Percentiles rank a stretch among this genome's conserved stretches.
phyloP scores from a whole-genome alignment of 106 monocot species.

The Narthecium ossifragum region DNA sequence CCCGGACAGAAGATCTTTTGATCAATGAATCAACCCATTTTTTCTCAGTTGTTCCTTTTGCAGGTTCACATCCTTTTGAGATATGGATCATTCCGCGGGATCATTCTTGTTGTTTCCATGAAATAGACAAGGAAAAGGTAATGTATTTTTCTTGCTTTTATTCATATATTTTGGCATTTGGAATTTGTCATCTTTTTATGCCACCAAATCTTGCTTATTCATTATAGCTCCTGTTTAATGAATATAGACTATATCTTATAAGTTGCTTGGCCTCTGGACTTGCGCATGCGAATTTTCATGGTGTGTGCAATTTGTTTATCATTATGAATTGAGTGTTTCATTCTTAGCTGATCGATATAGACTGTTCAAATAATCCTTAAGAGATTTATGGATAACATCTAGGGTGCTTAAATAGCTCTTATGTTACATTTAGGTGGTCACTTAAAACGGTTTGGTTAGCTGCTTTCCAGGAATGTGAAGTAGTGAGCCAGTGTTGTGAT shows the following conservation, averaged over 20 bases:
- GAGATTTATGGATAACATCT: too few relatives aligned
- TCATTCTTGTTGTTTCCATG: conserved; percentile 71
- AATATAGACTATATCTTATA: not conserved
- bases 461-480: too few relatives aligned
- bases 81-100: conserved; percentile 76
- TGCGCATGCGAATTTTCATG: too few relatives aligned
- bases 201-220: not conserved
- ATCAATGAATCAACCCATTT: conserved; percentile 60
- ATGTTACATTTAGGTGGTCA: too few relatives aligned
- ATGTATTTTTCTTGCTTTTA: not conserved
- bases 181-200: not conserved
- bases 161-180: not conserved
- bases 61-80: conserved; percentile 90
- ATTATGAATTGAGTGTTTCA: too few relatives aligned
- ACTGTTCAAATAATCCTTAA: too few relatives aligned
- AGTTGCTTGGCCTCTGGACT: too few relatives aligned
- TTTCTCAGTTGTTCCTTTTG: conserved; percentile 73
- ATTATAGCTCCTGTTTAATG: not conserved
- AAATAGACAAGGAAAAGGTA: conserved; percentile 76
- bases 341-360: too few relatives aligned
- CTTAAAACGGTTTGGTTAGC: too few relatives aligned
- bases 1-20: conserved; percentile 40
- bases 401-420: too few relatives aligned
- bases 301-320: too few relatives aligned
- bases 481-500: too few relatives aligned